Evolutionary conservation across 805 yeast species (phyloP).

Genomic region (Grigorovia humatica): DNA sequence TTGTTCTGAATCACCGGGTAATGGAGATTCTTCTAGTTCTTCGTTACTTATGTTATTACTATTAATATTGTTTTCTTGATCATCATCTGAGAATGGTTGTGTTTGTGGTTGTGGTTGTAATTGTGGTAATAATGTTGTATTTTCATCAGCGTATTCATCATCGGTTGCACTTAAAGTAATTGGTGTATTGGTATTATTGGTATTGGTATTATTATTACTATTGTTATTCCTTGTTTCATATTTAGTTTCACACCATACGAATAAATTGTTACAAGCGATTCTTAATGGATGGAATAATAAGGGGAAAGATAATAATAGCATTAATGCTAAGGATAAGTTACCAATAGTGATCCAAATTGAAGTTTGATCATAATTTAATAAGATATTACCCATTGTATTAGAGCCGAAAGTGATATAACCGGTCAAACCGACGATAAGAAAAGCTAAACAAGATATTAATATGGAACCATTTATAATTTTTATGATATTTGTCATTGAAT

Average conservation of each 20-base stretch:
- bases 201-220: neutral
- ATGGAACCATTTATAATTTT: slow-evolving; percentile 40
- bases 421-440: slow-evolving; percentile 50
- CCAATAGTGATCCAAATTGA: slow-evolving; percentile 42
- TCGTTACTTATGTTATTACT: neutral
- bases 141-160: slow-evolving; percentile 9
- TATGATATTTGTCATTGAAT: slow-evolving; percentile 38
- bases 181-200: slow-evolving; percentile 3
- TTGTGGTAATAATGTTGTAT: neutral
- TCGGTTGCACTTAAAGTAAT: slow-evolving; percentile 7
- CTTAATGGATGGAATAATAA: slow-evolving; percentile 76
- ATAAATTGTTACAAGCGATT: slow-evolving; percentile 58
- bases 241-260: slow-evolving; percentile 34
- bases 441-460: slow-evolving; percentile 44
- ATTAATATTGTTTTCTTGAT: slow-evolving; percentile 1
- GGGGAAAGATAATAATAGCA: slow-evolving; percentile 72
- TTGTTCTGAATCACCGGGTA: slow-evolving; percentile 8
- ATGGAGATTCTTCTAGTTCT: slow-evolving; percentile 2
- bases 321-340: slow-evolving; percentile 50
- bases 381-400: slow-evolving; percentile 52
- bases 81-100: slow-evolving; percentile 1
- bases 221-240: neutral
- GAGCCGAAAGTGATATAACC: slow-evolving; percentile 74
- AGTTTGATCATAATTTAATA: slow-evolving; percentile 52
- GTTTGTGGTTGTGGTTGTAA: no score